Evolutionary conservation across 306 rosid genomes (phyloP).

Genomic region (Hippophae gyantsensis): DNA sequence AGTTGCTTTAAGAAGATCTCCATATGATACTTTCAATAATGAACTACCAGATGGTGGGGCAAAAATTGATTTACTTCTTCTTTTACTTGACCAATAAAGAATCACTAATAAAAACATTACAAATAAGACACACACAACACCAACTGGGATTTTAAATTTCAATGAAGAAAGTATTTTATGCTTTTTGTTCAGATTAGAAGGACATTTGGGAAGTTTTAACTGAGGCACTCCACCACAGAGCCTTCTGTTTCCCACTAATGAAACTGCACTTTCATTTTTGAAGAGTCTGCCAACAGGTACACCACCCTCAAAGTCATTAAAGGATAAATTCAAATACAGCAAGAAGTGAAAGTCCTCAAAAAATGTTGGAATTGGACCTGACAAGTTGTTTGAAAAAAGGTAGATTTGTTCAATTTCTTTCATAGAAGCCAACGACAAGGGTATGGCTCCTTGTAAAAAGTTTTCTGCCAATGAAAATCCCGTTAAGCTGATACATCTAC

Average conservation of each 20-base stretch:
- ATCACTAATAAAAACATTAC: conserved; percentile 2
- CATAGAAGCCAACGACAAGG: conserved; percentile 14
- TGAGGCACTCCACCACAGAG: conserved; percentile 18
- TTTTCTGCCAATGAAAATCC: conserved; percentile 13
- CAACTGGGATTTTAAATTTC: conserved; percentile 6
- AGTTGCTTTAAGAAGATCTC: conserved; percentile 14
- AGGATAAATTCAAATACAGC: conserved; percentile 17
- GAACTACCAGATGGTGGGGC: conserved; percentile 2
- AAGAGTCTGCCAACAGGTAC: conserved; percentile 19
- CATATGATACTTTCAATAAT: conserved; percentile 12
- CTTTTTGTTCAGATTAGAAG: not conserved
- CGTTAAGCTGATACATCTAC: conserved; percentile 14
- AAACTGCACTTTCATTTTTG: conserved; percentile 7
- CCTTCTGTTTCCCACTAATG: conserved; percentile 11
- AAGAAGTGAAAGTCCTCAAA: conserved; percentile 3
- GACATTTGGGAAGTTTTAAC: conserved; percentile 10
- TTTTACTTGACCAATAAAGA: not conserved
- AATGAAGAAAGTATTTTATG: not conserved
- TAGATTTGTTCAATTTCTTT: conserved; percentile 13
- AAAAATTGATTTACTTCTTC: not conserved
- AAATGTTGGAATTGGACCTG: conserved; percentile 10
- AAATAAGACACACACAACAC: conserved; percentile 5
- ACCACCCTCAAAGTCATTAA: conserved; percentile 23
- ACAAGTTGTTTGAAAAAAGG: conserved; percentile 18
- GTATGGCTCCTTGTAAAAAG: conserved; percentile 20